These are phyloP conservation scores for Trametes meyenii DNA, from an alignment of 768 basidiomycete genomes.

Conservation along the genomic window DNA sequence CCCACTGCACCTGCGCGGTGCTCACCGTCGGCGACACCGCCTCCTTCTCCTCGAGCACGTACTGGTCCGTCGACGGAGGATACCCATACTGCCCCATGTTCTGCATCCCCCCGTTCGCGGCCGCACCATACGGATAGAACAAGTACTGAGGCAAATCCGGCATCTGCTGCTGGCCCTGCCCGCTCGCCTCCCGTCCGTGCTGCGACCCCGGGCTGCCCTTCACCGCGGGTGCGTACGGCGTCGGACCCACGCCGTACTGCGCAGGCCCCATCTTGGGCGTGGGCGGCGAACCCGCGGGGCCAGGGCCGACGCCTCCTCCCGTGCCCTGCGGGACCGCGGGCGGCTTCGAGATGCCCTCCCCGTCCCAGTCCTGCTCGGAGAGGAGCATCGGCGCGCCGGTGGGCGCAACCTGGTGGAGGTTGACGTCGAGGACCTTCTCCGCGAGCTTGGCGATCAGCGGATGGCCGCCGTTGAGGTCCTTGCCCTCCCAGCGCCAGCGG, in stretches of 20 bases:
- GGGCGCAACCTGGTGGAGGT: slow-evolving; percentile 61
- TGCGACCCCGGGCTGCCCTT: slow-evolving; percentile 14
- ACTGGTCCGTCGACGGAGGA: slow-evolving; percentile 61
- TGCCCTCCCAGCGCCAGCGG: slow-evolving; percentile 92
- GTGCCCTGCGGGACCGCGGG: slow-evolving; percentile 17
- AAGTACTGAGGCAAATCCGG: slow-evolving; percentile 69
- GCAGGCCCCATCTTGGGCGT: slow-evolving; percentile 40
- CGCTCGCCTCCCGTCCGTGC: slow-evolving; percentile 10
- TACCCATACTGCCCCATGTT: slow-evolving; percentile 53
- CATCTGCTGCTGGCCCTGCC: slow-evolving; percentile 38
- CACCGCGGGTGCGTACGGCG: neutral
- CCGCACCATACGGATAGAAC: slow-evolving; percentile 68
- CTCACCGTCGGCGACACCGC: slow-evolving; percentile 19
- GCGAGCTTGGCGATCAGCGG: slow-evolving; percentile 85
- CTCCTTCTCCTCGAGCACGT: slow-evolving; percentile 71
- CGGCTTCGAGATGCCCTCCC: slow-evolving; percentile 35
- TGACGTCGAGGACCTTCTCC: slow-evolving; percentile 75
- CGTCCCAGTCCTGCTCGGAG: slow-evolving; percentile 50
- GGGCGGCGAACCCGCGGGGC: slow-evolving; percentile 20
- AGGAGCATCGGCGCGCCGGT: slow-evolving; percentile 41
- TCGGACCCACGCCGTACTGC: slow-evolving; percentile 28
- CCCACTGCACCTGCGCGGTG: slow-evolving; percentile 32
- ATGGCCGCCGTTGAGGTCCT: slow-evolving; percentile 76
- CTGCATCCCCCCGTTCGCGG: slow-evolving; percentile 17
- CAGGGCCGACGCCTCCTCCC: slow-evolving; percentile 6